Evolutionary conservation across 73 alveolate species (phyloP), one percentile per base, ranked within the genome.

Genomic region (Paramecium caudatum): DNA sequence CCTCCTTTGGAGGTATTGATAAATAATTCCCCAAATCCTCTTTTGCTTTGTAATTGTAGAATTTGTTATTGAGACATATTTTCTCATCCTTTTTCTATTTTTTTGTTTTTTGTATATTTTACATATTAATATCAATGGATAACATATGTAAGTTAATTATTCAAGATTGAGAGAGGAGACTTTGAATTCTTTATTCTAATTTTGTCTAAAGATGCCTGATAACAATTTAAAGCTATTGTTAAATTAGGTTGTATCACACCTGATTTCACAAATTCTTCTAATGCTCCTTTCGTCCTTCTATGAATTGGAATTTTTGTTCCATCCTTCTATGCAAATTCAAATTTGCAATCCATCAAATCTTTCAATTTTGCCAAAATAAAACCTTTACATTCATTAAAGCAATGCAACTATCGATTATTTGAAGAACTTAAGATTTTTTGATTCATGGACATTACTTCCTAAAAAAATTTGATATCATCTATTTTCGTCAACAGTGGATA

Each of bases 101-200:
- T 43, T 27, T 55, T 10, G 12, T 23, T 0, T 4, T 55, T 10
- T 12, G 9, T 19, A 55, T 55, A 55, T 49, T 3, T 12, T 27
- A 27, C 23, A 19, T 55, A 23, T 55, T 23, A n/a, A n/a, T n/a
- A n/a, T 55, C 80, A 55, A 55, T 55, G 80, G 23, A 55, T 55
- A 55, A 55, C 46, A 55, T 55, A 55, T 9, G 80, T 55, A 55
- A 27, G 30, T 55, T 55, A 55, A 55, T 55, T 55, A 55, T 55
- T 55, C 3, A 55, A 8, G 25, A 55, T 43, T 0, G 23, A 9
- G 9, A 55, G 30, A 23, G 80, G 45, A 17, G 80, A 55, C 30
- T 55, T 55, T 5, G 80, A 43, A 55, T 55, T 55, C 80, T 55
- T 55, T 55, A 55, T 55, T 55, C 80, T 55, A 2, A 55, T 55